A percentile compares a stretch with the other conserved stretches of the same genome.
phyloP scores from a whole-genome alignment of 768 basidiomycete genomes.

The Coprinopsis strossmayeri region DNA sequence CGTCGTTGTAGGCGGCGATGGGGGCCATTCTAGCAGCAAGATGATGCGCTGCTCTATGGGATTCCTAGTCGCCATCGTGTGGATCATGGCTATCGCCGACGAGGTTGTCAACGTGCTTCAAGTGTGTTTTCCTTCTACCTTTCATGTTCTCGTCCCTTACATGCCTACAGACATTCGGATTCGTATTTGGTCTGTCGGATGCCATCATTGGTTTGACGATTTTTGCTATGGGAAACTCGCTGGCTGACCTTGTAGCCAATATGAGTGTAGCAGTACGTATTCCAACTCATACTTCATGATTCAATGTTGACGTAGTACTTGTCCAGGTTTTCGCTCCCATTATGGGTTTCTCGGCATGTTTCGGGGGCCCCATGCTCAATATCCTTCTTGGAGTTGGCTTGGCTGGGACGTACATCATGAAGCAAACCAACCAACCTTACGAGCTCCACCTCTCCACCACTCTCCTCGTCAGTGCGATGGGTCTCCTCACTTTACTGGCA shows the following conservation, averaged over 20 bases:
- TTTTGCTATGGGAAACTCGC: conserved; percentile 93
- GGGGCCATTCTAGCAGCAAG: conserved; percentile 48
- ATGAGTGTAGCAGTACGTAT: conserved; percentile 80
- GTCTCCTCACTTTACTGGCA: conserved; percentile 70
- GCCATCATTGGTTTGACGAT: conserved; percentile 96
- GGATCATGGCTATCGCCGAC: conserved; percentile 98
- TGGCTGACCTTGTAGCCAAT: conserved; percentile 96
- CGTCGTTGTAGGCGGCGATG: conserved; percentile 51
- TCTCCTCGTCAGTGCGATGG: conserved; percentile 75
- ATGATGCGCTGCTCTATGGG: conserved; percentile 84
- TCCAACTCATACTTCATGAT: background rate
- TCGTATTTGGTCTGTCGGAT: conserved; percentile 92
- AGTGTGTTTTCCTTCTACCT: conserved; percentile 34
- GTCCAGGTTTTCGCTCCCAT: conserved; percentile 74
- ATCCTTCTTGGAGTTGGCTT: conserved; percentile 88
- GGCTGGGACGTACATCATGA: conserved; percentile 82
- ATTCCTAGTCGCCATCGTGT: conserved; percentile 84
- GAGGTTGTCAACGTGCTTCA: conserved; percentile 89
- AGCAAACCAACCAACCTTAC: conserved; percentile 56
- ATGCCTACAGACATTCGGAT: conserved; percentile 70
- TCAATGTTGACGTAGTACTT: background rate
- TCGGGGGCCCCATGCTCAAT: conserved; percentile 90
- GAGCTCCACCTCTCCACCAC: conserved; percentile 75
- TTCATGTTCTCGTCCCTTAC: background rate
- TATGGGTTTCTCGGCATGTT: conserved; percentile 95